These are phyloP conservation scores for Sisymbrium irio DNA, from an alignment of 345 rosid species.

Conservation along the genomic window DNA sequence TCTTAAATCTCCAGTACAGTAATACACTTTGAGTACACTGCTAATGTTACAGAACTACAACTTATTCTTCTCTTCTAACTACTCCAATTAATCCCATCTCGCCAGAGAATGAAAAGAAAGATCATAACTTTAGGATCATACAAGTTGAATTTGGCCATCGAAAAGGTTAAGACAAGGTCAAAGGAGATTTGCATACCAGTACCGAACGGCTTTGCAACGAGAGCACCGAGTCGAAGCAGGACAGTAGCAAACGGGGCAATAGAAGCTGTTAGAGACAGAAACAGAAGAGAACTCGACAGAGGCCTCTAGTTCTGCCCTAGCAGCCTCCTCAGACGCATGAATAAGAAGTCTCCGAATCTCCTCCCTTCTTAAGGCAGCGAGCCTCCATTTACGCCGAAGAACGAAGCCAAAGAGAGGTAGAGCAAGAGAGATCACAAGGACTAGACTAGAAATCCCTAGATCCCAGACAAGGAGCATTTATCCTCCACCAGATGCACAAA, in stretches of 20 bases:
- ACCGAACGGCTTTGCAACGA: conserved; percentile 81
- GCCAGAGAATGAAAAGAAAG: not conserved
- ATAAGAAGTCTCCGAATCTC: conserved; percentile 76
- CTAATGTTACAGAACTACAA: not conserved
- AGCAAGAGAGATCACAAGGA: conserved; percentile 52
- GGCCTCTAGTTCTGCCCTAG: conserved; percentile 83
- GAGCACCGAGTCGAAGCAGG: conserved; percentile 82
- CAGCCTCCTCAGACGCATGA: conserved; percentile 80
- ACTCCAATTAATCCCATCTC: not conserved
- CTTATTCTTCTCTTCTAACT: not conserved
- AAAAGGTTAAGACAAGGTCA: not conserved
- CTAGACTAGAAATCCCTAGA: conserved; percentile 84
- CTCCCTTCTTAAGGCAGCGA: conserved; percentile 50
- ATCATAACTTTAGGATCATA: conserved; percentile 12
- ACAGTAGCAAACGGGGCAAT: conserved; percentile 73
- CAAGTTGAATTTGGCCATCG: not conserved
- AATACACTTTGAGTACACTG: conserved; percentile 15
- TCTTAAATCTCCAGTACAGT: not conserved
- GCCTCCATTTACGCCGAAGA: conserved; percentile 72
- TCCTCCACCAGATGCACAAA: conserved; percentile 49
- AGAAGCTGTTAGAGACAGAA: conserved; percentile 40
- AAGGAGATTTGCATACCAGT: conserved; percentile 56
- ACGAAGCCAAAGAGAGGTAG: conserved; percentile 46
- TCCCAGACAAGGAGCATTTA: conserved; percentile 81
- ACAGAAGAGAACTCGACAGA: conserved; percentile 40